phyloP scores from a whole-genome alignment of 306 rosid species.

The Canavalia ensiformis region DNA sequence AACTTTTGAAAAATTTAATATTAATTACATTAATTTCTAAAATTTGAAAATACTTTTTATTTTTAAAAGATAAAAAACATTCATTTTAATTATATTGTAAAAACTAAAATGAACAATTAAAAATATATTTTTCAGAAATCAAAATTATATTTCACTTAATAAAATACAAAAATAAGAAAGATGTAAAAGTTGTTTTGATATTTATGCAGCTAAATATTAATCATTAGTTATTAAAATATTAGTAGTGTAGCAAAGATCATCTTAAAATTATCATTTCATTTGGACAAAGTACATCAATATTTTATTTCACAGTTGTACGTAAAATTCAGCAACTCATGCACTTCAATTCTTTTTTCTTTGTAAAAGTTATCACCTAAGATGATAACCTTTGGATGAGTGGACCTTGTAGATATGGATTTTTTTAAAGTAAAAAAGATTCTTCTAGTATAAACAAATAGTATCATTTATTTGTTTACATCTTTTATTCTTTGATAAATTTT shows the following conservation, averaged over 20 bases:
- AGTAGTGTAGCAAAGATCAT: background rate
- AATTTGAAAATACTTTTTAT: no score
- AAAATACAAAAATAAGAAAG: background rate
- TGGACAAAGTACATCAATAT: background rate
- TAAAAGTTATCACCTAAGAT: background rate
- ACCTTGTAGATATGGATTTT: no score
- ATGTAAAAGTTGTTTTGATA: background rate
- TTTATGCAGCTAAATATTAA: background rate
- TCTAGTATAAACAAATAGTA: no score
- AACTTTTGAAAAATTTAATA: no score
- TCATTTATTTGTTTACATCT: background rate
- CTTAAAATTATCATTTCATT: background rate
- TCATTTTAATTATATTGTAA: no score
- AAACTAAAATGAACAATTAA: no score
- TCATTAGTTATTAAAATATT: background rate
- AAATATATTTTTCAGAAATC: no score
- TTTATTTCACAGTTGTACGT: background rate
- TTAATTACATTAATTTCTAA: no score
- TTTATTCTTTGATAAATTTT: background rate
- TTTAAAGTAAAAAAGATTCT: no score
- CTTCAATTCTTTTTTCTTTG: background rate
- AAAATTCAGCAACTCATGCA: no score
- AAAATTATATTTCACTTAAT: background rate
- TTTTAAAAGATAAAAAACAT: no score
- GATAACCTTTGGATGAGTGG: background rate